Percentiles rank a stretch among this genome's conserved stretches.
These are phyloP conservation scores for Acanthochlamys bracteata DNA, from an alignment of 106 monocot genomes.

Conservation along the genomic window DNA sequence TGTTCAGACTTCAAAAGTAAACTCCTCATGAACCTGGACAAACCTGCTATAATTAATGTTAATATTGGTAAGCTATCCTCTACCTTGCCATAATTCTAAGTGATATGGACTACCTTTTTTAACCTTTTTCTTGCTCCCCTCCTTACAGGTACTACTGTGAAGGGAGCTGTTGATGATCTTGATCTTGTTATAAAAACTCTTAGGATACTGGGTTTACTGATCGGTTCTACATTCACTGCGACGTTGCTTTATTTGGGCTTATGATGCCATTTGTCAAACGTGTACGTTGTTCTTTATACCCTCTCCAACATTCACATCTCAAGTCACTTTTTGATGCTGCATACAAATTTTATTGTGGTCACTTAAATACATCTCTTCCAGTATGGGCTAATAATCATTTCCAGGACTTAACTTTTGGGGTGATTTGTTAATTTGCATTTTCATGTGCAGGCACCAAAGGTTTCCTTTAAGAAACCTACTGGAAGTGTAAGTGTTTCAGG, in stretches of 20 bases:
- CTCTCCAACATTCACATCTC: neutral
- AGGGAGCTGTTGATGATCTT: conserved; percentile 88
- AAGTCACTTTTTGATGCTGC: neutral
- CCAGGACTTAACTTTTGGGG: too few relatives aligned
- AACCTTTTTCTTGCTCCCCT: neutral
- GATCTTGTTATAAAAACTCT: conserved; percentile 79
- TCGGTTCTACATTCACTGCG: conserved; percentile 94
- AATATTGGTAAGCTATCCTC: conserved; percentile 45
- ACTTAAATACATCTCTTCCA: neutral
- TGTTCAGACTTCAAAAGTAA: conserved; percentile 41
- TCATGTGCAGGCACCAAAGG: conserved; percentile 21
- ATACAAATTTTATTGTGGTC: neutral
- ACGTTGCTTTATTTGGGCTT: conserved; percentile 81
- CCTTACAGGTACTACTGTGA: conserved; percentile 63
- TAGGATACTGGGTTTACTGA: conserved; percentile 66
- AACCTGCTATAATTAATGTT: conserved; percentile 67
- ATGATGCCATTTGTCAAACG: conserved; percentile 89
- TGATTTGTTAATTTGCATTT: neutral
- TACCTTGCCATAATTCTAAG: neutral
- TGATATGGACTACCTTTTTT: too few relatives aligned
- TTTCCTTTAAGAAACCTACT: conserved; percentile 46
- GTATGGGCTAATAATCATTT: too few relatives aligned
- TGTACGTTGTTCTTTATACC: conserved; percentile 18
- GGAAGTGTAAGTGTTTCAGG: conserved; percentile 88
- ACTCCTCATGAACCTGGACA: conserved; percentile 39